phyloP scores from a whole-genome alignment of 495 filamentous ascomycete species.

The Durotheca rogersii region DNA sequence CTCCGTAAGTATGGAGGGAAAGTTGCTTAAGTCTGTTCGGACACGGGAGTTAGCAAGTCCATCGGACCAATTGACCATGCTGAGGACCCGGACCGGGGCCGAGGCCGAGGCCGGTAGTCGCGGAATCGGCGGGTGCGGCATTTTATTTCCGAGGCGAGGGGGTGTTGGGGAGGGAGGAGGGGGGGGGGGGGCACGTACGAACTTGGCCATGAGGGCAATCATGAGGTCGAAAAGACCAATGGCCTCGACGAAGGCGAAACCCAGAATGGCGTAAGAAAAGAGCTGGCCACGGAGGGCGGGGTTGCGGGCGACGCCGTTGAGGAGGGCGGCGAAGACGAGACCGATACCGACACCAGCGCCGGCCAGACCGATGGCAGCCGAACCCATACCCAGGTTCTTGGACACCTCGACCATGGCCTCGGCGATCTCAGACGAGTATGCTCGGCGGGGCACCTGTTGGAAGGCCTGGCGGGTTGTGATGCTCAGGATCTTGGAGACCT shows the following conservation, averaged over 20 bases:
- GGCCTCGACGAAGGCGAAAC: conserved; percentile 92
- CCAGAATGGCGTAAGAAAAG: conserved; percentile 91
- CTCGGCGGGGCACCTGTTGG: conserved; percentile 61
- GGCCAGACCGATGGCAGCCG: conserved; percentile 83
- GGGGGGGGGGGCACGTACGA: conserved; percentile 49
- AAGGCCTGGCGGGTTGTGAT: conserved; percentile 65
- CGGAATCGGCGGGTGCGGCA: background rate
- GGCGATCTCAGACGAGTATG: conserved; percentile 80
- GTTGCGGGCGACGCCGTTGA: conserved; percentile 84
- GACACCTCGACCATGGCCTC: conserved; percentile 83
- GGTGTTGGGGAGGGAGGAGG: no score
- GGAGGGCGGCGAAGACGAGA: conserved; percentile 84
- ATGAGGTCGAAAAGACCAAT: conserved; percentile 92
- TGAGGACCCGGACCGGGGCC: no score
- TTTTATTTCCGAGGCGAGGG: no score
- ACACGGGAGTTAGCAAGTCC: no score
- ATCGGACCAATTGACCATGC: no score
- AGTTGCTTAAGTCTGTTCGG: conserved; percentile 32
- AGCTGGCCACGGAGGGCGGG: conserved; percentile 85
- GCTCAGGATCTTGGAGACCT: conserved; percentile 63
- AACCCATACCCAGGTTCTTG: conserved; percentile 84
- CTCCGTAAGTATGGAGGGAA: conserved; percentile 34
- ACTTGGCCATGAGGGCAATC: conserved; percentile 87
- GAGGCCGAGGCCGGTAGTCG: no score
- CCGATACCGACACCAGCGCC: conserved; percentile 93